Conservation (phyloP, 768 basidiomycete species). For the Harrya chromipes region DNA sequence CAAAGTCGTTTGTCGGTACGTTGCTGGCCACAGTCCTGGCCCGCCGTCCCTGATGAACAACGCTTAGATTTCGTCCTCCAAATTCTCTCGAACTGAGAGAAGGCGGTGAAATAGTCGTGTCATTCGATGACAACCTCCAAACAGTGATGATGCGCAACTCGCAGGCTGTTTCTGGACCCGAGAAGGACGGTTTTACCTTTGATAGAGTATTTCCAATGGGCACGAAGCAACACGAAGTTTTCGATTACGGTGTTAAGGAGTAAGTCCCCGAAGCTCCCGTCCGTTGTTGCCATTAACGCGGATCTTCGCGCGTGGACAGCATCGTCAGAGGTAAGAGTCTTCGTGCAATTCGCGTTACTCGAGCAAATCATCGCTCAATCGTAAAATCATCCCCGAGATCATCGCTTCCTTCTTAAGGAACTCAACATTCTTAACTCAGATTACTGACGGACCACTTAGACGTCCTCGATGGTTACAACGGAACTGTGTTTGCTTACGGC, state of each 20-base stretch:
- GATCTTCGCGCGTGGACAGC: slow-evolving; percentile 35
- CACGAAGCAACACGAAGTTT: slow-evolving; percentile 90
- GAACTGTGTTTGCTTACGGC: slow-evolving; percentile 96
- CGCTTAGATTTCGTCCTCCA: slow-evolving; percentile 83
- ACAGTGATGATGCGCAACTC: slow-evolving; percentile 78
- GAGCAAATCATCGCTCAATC: neutral
- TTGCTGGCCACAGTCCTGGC: slow-evolving; percentile 14
- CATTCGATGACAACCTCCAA: slow-evolving; percentile 83
- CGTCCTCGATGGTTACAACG: slow-evolving; percentile 98
- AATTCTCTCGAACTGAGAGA: slow-evolving; percentile 89
- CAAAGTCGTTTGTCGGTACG: slow-evolving; percentile 99
- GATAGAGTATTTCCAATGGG: slow-evolving; percentile 94
- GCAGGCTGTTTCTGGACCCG: slow-evolving; percentile 71
- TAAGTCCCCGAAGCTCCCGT: slow-evolving; percentile 39
- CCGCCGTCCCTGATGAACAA: neutral
- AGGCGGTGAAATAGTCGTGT: slow-evolving; percentile 85
- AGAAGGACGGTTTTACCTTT: slow-evolving; percentile 97
- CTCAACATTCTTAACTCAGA: neutral
- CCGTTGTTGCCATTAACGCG: slow-evolving; percentile 17
- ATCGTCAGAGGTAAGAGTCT: slow-evolving; percentile 77
- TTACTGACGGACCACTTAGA: slow-evolving; percentile 48
- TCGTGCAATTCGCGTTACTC: slow-evolving; percentile 1
- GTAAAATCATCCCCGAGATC: neutral
- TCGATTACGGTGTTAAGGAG: slow-evolving; percentile 99
- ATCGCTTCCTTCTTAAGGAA: slow-evolving; percentile 1